Conservation (phyloP, 2,329 filamentous ascomycete genomes). For the Microdochium paspali region DNA sequence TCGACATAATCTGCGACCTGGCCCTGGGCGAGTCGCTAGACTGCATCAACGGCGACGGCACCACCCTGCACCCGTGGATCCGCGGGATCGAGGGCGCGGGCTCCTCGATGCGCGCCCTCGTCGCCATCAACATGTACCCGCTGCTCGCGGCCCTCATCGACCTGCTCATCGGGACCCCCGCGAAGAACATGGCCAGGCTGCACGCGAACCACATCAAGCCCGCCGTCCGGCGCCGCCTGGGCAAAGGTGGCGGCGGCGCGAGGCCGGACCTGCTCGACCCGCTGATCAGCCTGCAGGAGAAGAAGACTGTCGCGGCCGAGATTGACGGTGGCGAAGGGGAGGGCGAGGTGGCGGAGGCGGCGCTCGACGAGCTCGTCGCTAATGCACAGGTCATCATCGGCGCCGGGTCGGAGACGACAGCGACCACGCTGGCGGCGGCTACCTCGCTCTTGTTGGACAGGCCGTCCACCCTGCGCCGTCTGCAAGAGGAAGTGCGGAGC, state of each 20-base stretch:
- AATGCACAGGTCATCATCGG: slow-evolving; percentile 21
- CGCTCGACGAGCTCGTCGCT: background rate
- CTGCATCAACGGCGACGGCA: slow-evolving; percentile 1
- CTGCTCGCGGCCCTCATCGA: slow-evolving; percentile 2
- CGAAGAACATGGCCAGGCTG: background rate
- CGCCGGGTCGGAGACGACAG: slow-evolving; percentile 39
- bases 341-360: background rate
- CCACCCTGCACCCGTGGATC: slow-evolving; percentile 6
- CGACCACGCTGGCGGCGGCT: slow-evolving; percentile 26
- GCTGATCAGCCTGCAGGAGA: slow-evolving; percentile 3
- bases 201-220: slow-evolving; percentile 1
- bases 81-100: slow-evolving; percentile 1
- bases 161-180: background rate
- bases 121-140: slow-evolving; percentile 4
- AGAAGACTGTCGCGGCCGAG: no score
- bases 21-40: slow-evolving; percentile 2
- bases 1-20: slow-evolving; percentile 4
- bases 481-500: slow-evolving; percentile 29
- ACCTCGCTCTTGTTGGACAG: slow-evolving; percentile 27
- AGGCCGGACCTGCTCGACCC: slow-evolving; percentile 4
- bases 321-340: background rate
- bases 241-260: slow-evolving; percentile 2
- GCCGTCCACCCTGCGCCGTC: slow-evolving; percentile 21
- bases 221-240: slow-evolving; percentile 3
- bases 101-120: slow-evolving; percentile 2